Evolutionary conservation across 2,329 filamentous ascomycete species (phyloP).

Genomic region (Fusarium guadeloupense): DNA sequence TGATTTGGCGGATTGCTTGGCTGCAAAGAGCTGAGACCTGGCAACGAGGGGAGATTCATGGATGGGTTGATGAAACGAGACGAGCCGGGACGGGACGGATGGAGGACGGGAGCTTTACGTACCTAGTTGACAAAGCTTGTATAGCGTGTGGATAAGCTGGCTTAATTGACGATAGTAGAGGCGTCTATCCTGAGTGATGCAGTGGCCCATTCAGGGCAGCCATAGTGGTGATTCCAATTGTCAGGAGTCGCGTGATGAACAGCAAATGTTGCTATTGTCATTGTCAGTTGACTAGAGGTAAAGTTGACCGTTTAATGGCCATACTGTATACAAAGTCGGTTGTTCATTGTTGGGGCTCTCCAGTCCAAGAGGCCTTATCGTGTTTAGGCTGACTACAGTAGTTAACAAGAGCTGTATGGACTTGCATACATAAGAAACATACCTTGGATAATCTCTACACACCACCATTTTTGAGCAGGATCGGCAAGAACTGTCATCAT

Average conservation of each 20-base stretch:
- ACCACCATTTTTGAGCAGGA: no score
- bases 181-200: constrained; percentile 12
- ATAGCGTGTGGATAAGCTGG: no score
- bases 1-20: background rate
- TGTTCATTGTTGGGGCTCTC: no score
- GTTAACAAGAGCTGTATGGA: no score
- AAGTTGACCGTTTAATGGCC: background rate
- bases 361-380: no score
- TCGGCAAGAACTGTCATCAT: no score
- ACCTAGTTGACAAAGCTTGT: no score
- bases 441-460: no score
- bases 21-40: background rate
- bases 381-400: no score
- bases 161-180: no score
- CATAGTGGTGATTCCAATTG: constrained; percentile 13
- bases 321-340: no score
- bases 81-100: constrained; percentile 16
- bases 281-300: background rate
- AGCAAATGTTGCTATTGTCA: background rate
- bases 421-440: no score
- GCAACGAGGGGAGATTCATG: background rate
- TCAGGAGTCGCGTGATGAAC: background rate
- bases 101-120: constrained; percentile 8
- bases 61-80: constrained; percentile 25
- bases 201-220: background rate